Evolutionary conservation across 2,329 filamentous ascomycete genomes (phyloP).

Genomic region (Dothiorella sarmentorum): DNA sequence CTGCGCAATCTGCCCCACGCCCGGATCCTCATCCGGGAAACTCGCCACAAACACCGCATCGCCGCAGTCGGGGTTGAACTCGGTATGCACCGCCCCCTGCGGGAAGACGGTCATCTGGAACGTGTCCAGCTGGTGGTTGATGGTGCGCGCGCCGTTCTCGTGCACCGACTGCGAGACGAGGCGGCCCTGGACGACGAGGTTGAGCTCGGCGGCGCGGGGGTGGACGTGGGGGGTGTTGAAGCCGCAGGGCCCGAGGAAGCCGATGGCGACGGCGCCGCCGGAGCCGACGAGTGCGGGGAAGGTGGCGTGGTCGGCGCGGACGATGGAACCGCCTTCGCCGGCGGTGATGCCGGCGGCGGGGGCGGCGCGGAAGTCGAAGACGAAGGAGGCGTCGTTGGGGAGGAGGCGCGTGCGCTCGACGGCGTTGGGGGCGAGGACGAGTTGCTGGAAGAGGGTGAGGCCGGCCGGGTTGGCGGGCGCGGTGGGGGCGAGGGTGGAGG

Average conservation of each 20-base stretch:
- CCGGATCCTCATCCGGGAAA: constrained; percentile 52
- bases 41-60: constrained; percentile 50
- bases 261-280: constrained; percentile 14
- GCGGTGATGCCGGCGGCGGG: constrained; percentile 1
- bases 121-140: constrained; percentile 38
- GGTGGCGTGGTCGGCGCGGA: constrained; percentile 9
- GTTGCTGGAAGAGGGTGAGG: not conserved
- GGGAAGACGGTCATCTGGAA: constrained; percentile 55
- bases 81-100: constrained; percentile 53
- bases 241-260: constrained; percentile 18
- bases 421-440: constrained; percentile 2
- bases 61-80: constrained; percentile 56
- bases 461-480: not conserved
- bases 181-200: constrained; percentile 49
- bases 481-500: too few species aligned
- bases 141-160: constrained; percentile 34
- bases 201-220: constrained; percentile 53
- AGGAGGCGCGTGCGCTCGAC: constrained; percentile 18
- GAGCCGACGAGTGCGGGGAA: constrained; percentile 16
- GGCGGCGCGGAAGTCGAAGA: constrained; percentile 19
- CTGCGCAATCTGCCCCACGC: constrained; percentile 51
- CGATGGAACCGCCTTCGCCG: constrained; percentile 18
- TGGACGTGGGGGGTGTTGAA: constrained; percentile 55
- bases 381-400: constrained; percentile 14
- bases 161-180: constrained; percentile 53